Evolutionary conservation across 208 protist genomes (phyloP).

Genomic region (Leishmania tropica): DNA sequence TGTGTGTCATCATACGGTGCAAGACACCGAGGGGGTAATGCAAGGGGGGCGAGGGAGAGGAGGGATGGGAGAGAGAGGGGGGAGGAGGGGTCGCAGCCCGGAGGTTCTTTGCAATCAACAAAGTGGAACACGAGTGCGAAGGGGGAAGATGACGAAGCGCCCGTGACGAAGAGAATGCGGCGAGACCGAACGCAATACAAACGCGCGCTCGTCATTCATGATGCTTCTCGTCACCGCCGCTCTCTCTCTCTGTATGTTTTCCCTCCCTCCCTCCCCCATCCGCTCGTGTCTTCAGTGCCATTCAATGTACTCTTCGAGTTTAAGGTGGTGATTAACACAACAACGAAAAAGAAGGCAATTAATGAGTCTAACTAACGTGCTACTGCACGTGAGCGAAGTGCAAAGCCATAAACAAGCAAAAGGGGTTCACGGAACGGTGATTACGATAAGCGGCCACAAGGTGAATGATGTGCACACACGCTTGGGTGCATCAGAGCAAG

Average conservation of each 20-base stretch:
- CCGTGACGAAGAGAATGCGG: not conserved
- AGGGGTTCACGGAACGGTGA: no score
- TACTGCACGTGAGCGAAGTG: not conserved
- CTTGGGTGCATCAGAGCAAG: not conserved
- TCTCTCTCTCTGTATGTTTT: not conserved
- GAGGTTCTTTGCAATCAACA: not conserved
- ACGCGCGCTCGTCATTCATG: not conserved
- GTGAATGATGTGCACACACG: not conserved
- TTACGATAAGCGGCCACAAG: not conserved
- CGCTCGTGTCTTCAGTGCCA: not conserved
- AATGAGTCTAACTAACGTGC: not conserved
- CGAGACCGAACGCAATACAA: not conserved
- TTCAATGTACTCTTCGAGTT: not conserved
- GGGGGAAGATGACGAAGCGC: not conserved
- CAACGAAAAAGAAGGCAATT: not conserved
- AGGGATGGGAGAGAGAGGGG: not conserved
- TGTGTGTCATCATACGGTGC: not conserved
- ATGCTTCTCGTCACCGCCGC: not conserved
- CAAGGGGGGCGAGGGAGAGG: not conserved
- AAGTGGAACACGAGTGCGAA: not conserved
- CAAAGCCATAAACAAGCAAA: not conserved
- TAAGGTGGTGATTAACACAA: not conserved
- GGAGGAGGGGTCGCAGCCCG: not conserved
- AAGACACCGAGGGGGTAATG: not conserved
- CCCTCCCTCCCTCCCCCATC: not conserved